Conservation (phyloP, 208 protist genomes). For the Trypanosoma lewisi region DNA sequence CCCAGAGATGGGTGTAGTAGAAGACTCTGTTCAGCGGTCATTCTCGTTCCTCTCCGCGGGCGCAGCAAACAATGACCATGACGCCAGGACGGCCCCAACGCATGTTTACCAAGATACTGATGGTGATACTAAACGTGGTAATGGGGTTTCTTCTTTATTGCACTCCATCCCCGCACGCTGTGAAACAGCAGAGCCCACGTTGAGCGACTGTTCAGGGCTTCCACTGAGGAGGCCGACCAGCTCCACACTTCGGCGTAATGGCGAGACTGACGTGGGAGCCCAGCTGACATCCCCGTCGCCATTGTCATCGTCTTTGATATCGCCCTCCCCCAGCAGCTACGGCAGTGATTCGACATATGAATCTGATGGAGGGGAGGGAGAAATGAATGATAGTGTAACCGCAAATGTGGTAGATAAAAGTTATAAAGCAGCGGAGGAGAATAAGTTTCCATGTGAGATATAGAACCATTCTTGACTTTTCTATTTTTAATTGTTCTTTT, state of each 20-base stretch:
- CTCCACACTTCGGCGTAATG: not conserved
- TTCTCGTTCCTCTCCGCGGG: not conserved
- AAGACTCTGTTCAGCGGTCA: conserved; percentile 14
- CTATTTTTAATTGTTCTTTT: not conserved
- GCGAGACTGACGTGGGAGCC: not conserved
- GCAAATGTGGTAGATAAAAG: not conserved
- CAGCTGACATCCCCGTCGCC: not conserved
- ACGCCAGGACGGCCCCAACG: not conserved
- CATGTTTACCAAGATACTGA: not conserved
- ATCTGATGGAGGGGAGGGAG: not conserved
- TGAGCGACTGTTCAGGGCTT: conserved; percentile 1
- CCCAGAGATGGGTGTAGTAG: not conserved
- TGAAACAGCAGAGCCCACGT: not conserved
- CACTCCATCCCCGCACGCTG: not conserved
- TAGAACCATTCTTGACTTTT: no score
- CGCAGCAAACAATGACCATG: not conserved
- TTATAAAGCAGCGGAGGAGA: not conserved
- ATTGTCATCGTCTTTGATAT: conserved; percentile 5
- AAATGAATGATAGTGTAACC: not conserved
- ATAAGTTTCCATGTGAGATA: no score
- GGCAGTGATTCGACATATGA: not conserved
- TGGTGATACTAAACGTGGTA: not conserved
- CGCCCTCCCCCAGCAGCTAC: conserved; percentile 1
- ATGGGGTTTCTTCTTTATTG: not conserved
- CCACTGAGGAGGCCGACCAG: not conserved